phyloP scores from a whole-genome alignment of 2,329 filamentous ascomycete species.

The Grosmannia clavigera region DNA sequence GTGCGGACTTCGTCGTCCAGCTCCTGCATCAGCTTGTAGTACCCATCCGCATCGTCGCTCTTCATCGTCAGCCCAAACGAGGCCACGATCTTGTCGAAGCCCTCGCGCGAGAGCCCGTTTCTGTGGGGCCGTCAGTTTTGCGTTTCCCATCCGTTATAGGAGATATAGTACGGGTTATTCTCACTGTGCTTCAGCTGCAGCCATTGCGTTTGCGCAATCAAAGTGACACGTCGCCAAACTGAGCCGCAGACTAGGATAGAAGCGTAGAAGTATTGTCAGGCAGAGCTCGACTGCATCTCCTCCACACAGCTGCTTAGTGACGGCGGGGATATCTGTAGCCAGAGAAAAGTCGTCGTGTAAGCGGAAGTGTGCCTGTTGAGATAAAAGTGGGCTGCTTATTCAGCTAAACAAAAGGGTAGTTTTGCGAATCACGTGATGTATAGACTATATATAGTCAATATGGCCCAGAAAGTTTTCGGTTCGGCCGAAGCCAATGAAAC shows the following conservation, averaged over 20 bases:
- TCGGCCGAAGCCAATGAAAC: too few relatives aligned
- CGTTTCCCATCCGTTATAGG: too few relatives aligned
- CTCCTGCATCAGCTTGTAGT: conserved; percentile 16
- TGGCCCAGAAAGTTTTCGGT: too few relatives aligned
- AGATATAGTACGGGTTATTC: not conserved
- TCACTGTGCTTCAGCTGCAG: not conserved
- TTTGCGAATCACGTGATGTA: too few relatives aligned
- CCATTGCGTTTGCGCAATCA: not conserved
- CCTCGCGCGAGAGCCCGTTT: conserved; percentile 5
- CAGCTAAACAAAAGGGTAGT: too few relatives aligned
- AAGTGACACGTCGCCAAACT: not conserved
- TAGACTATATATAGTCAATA: too few relatives aligned
- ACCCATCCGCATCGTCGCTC: conserved; percentile 17
- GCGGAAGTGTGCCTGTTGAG: too few relatives aligned
- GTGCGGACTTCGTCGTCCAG: conserved; percentile 17
- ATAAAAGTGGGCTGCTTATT: too few relatives aligned
- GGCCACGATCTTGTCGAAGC: conserved; percentile 8
- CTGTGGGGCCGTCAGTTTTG: not conserved
- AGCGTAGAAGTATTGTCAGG: not conserved
- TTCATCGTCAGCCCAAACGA: conserved; percentile 10
- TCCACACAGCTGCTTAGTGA: too few relatives aligned
- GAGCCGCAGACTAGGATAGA: not conserved
- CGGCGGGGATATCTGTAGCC: too few relatives aligned
- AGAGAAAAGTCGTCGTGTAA: too few relatives aligned
- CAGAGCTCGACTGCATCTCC: not conserved